Evolutionary conservation across 805 yeast species (phyloP).

Genomic region (Ogataea chonburiensis): DNA sequence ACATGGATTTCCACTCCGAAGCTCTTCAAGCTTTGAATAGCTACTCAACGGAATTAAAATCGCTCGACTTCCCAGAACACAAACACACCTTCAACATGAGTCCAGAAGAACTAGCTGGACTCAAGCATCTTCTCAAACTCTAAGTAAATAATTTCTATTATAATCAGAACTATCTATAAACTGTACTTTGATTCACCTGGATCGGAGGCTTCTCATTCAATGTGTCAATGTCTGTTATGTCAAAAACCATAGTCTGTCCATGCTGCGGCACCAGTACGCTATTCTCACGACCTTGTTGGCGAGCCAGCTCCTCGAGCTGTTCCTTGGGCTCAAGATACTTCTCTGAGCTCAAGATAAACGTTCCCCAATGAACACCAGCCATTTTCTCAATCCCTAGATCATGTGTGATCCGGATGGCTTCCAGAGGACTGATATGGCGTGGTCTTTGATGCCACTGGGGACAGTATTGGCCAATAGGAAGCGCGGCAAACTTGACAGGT

Average conservation of each 20-base stretch:
- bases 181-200: slow-evolving; percentile 16
- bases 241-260: slow-evolving; percentile 67
- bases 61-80: slow-evolving; percentile 55
- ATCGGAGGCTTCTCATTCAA: slow-evolving; percentile 14
- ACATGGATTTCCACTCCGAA: slow-evolving; percentile 47
- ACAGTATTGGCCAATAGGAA: slow-evolving; percentile 94
- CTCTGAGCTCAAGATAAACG: slow-evolving; percentile 86
- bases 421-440: slow-evolving; percentile 81
- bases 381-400: slow-evolving; percentile 60
- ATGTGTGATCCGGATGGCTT: slow-evolving; percentile 64
- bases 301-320: slow-evolving; percentile 51
- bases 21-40: slow-evolving; percentile 51
- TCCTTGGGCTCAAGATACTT: slow-evolving; percentile 81
- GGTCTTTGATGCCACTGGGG: slow-evolving; percentile 94
- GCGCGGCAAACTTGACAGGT: slow-evolving; percentile 60
- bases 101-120: slow-evolving; percentile 51
- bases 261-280: slow-evolving; percentile 65
- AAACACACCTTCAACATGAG: slow-evolving; percentile 71
- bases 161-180: slow-evolving; percentile 7
- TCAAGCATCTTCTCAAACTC: too few relatives aligned
- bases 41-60: slow-evolving; percentile 62
- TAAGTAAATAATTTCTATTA: too few relatives aligned
- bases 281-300: slow-evolving; percentile 33
- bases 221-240: slow-evolving; percentile 30
- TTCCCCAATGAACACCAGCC: slow-evolving; percentile 96